Base-by-base conservation (phyloP, 495 filamentous ascomycete genomes). In the Neurospora discreta region DNA sequence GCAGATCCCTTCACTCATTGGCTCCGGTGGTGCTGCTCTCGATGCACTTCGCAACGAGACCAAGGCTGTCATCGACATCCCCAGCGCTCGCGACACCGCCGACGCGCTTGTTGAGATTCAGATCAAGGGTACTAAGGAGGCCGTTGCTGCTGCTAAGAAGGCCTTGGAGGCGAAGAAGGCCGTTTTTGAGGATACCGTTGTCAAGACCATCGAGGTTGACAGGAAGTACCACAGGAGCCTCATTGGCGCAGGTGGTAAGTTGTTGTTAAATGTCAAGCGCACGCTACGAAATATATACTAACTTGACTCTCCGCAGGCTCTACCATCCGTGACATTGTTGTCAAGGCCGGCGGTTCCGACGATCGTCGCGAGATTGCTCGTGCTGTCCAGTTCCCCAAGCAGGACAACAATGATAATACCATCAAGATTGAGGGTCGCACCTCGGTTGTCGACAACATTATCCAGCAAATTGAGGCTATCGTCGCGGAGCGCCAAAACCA, bases 71-170 rank as follows among this genome's bases (percentile, higher is more conserved):
- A 94, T 99, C 72, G 94, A 97, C 80, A 91, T 99, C 69, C 96
- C 95, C 6, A 87, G 89, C 67, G 83, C 82, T 38, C 82, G 86
- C 23, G 87, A 88, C 44, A 82, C 85, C 6, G 83, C 86, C 18
- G 89, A 93, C 72, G 81, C 86, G 23, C 84, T 88, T 40, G 91
- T 94, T 20, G 89, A 97, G 75, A 95, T 99, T 78, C 90, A 89
- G 74, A 86, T 98, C 74, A 93, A 92, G 84, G 95, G 95, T 67
- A 95, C 92, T 23, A 95, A 97, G 83, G 84, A 91, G 73, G 91
- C 95, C 73, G 96, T 98, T 71, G 89, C 92, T 33, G 90, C 92
- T 39, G 95, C 95, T 5, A 95, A 96, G 89, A 92, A 92, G 84
- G 81, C 94, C 36, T 82, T 98, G 68, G 88, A 94, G 77, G 90